A percentile compares a stretch with the other conserved stretches of the same genome.
Evolutionary conservation across 2,329 filamentous ascomycete species (phyloP).

Genomic region (Teratosphaeria viscida): DNA sequence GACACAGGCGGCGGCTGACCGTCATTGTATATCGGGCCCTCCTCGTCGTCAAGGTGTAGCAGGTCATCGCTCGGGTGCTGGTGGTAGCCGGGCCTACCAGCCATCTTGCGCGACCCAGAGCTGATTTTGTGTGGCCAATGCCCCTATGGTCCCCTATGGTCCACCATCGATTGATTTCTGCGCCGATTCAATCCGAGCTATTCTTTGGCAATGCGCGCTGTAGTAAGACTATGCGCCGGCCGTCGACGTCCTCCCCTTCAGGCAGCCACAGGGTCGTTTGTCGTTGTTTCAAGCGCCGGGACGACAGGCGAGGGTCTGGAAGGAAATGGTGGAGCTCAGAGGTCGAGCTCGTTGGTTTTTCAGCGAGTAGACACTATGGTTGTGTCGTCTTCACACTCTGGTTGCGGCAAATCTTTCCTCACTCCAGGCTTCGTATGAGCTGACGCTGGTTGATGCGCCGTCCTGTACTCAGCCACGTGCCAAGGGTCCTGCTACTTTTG

Average conservation of each 20-base stretch:
- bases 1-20: slow-evolving; percentile 69
- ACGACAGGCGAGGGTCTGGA: not conserved
- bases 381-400: not conserved
- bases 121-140: not conserved
- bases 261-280: not conserved
- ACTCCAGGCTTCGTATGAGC: not conserved
- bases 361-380: not conserved
- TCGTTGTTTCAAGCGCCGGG: not conserved
- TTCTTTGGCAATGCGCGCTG: not conserved
- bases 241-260: not conserved
- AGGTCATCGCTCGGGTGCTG: slow-evolving; percentile 39
- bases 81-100: slow-evolving; percentile 45
- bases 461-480: not conserved
- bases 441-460: not conserved
- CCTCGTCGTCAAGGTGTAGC: slow-evolving; percentile 56
- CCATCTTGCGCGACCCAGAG: slow-evolving; percentile 25
- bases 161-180: not conserved
- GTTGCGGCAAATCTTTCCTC: not conserved
- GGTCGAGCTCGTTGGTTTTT: not conserved
- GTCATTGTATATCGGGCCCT: slow-evolving; percentile 57
- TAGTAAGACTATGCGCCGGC: not conserved
- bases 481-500: not conserved
- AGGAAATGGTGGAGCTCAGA: not conserved
- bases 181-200: not conserved
- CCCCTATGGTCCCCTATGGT: not conserved